A percentile compares a stretch with the other conserved stretches of the same genome.
phyloP scores from a whole-genome alignment of 352 stramenopile genomes.

The Pythium phragmiticola region DNA sequence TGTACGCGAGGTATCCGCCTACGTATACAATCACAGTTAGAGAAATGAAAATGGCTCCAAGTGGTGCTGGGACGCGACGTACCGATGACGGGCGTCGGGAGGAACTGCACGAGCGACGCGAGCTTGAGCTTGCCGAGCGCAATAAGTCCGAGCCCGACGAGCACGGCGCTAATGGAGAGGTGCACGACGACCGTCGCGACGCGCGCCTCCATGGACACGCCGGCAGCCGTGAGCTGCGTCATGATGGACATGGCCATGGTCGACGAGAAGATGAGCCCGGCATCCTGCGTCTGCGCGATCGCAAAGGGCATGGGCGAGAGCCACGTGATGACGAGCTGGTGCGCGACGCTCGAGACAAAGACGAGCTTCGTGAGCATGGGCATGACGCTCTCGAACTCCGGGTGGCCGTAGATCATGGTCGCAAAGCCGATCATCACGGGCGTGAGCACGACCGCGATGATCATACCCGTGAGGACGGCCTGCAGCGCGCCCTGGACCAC shows the following conservation, averaged over 20 bases:
- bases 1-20: slow-evolving; percentile 94
- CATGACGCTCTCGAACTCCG: slow-evolving; percentile 48
- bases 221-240: slow-evolving; percentile 52
- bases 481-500: slow-evolving; percentile 50
- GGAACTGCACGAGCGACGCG: slow-evolving; percentile 93
- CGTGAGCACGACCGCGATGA: slow-evolving; percentile 82
- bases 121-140: slow-evolving; percentile 87
- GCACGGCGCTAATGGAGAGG: slow-evolving; percentile 87
- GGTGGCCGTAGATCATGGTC: slow-evolving; percentile 93
- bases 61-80: background rate
- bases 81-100: slow-evolving; percentile 94
- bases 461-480: slow-evolving; percentile 78
- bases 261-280: slow-evolving; percentile 94
- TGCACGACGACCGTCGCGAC: slow-evolving; percentile 92
- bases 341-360: slow-evolving; percentile 91
- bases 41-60: background rate
- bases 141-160: slow-evolving; percentile 92
- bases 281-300: slow-evolving; percentile 96
- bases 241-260: slow-evolving; percentile 92
- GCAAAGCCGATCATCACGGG: slow-evolving; percentile 86
- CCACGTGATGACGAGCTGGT: slow-evolving; percentile 92
- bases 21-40: background rate
- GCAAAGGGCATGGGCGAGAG: slow-evolving; percentile 94
- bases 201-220: slow-evolving; percentile 45
- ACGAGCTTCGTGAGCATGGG: slow-evolving; percentile 90